Base-by-base conservation (phyloP, 73 alveolate species). In the Paramecium primaurelia region DNA sequence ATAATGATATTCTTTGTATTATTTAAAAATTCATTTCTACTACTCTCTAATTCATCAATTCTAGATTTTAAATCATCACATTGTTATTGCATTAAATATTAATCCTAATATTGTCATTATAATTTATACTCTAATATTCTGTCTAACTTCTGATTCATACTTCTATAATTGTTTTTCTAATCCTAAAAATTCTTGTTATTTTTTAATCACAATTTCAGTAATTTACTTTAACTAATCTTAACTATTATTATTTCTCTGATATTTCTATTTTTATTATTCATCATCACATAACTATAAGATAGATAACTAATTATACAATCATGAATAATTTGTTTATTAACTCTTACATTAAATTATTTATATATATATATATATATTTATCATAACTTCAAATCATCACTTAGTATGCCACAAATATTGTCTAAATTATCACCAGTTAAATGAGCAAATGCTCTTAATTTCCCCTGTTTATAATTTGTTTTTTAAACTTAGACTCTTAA, bases 341-440 rank as follows among this genome's bases (percentile, higher is more conserved):
- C 60, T 73, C 87, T 73, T 71, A 73, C 58, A 36, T 34, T 34
- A 73, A 73, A 37, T 40, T 40, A 40, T 40, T 7, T 40, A 40
- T 40, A 40, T 36, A 73, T 14, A 73, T 73, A 40, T 40, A 40
- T 40, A 40, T 36, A 73, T 14, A 73, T 73, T 8, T 45, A 45
- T 80, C 91, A 80, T 42, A 80, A 80, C 75, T 80, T 45, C 75
- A 80, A 32, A 20, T 80, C 91, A 80, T 80, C 91, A 26, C 34
- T 80, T 22, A 80, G 16, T 26, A 80, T 47, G 45, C 91, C 91
- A 44, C 91, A 80, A 26, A 80, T 47, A 26, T 80, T 80, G 30
- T 80, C 58, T 18, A 80, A 20, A n/a, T 36, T 25, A 26, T 80
- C 91, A 44, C 91, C 91, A 1, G 77, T 42, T 3, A 80, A 26